These are phyloP conservation scores for Kingdonia uniflora DNA, from an alignment of 164 flowering plant genomes.

Conservation along the genomic window DNA sequence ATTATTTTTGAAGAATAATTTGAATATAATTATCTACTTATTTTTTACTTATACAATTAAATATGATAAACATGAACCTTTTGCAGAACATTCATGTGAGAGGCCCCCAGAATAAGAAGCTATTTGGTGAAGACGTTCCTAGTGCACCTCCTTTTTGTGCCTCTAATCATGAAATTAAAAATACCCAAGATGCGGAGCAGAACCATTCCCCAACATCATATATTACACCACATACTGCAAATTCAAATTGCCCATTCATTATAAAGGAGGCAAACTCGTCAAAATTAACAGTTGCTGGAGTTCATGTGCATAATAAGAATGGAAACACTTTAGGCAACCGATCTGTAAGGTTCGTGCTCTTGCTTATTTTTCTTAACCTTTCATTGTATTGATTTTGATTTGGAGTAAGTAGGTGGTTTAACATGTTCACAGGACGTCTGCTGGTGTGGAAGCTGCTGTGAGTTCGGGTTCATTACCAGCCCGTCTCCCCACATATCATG, in stretches of 20 bases:
- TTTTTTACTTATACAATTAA: too few relatives aligned
- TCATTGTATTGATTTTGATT: not conserved
- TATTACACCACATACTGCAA: slow-evolving; percentile 6
- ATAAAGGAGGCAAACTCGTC: slow-evolving; percentile 9
- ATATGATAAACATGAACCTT: too few relatives aligned
- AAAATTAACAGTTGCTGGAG: slow-evolving; percentile 11
- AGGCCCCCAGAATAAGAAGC: slow-evolving; percentile 19
- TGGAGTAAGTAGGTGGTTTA: not conserved
- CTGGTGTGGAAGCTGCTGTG: slow-evolving; percentile 36
- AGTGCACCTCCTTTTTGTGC: slow-evolving; percentile 76
- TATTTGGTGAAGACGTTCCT: slow-evolving; percentile 42
- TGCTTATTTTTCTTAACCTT: not conserved
- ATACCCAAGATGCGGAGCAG: slow-evolving; percentile 13
- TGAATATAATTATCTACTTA: too few relatives aligned
- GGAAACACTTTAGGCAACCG: slow-evolving; percentile 18
- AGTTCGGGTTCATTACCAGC: slow-evolving; percentile 40
- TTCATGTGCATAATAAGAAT: slow-evolving; percentile 13
- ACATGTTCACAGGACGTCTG: slow-evolving; percentile 27
- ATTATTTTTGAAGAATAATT: too few relatives aligned
- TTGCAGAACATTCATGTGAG: slow-evolving; percentile 26
- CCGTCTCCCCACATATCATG: slow-evolving; percentile 79
- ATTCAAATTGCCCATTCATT: slow-evolving; percentile 11
- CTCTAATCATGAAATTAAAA: slow-evolving; percentile 29
- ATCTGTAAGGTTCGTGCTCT: slow-evolving; percentile 29
- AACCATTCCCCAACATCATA: slow-evolving; percentile 15